Conservation (phyloP, 768 basidiomycete genomes). For the Epithele typhae region DNA sequence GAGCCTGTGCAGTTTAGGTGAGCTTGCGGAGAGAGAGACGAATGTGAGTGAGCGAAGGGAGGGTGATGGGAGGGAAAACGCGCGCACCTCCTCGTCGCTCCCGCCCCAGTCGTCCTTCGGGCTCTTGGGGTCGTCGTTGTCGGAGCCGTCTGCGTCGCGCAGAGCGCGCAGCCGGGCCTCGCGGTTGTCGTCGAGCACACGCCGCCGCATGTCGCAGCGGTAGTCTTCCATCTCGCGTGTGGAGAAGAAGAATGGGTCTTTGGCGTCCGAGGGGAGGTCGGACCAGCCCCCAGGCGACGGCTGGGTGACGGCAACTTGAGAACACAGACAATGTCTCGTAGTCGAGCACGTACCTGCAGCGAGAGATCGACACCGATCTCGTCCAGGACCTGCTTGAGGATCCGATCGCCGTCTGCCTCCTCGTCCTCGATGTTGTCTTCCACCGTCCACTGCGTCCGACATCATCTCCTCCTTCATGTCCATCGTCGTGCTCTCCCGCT, state of each 20-base stretch:
- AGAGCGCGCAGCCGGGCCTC: conserved; percentile 66
- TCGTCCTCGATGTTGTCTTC: conserved; percentile 83
- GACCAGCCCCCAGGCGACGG: conserved; percentile 77
- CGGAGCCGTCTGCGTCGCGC: conserved; percentile 37
- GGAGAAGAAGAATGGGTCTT: conserved; percentile 81
- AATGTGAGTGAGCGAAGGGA: no score
- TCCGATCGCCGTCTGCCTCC: conserved; percentile 93
- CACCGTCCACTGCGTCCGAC: conserved; percentile 98
- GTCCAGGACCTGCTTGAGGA: conserved; percentile 92
- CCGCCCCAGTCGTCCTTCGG: conserved; percentile 57
- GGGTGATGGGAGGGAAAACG: no score
- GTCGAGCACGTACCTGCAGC: conserved; percentile 56
- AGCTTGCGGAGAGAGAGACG: no score
- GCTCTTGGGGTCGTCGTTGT: conserved; percentile 16
- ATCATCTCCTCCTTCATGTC: conserved; percentile 99
- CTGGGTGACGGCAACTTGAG: conserved; percentile 33
- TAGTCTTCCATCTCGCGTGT: conserved; percentile 64
- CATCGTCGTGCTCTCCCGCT: conserved; percentile 96
- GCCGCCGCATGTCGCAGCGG: conserved; percentile 61
- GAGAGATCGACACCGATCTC: conserved; percentile 93
- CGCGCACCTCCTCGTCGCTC: conserved; percentile 66
- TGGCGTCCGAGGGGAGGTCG: conserved; percentile 78
- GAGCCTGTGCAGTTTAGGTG: no score
- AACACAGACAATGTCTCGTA: no score
- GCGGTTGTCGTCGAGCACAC: conserved; percentile 51